These are phyloP conservation scores for Gossypium sturtianum DNA, from an alignment of 345 rosid species.

Conservation along the genomic window DNA sequence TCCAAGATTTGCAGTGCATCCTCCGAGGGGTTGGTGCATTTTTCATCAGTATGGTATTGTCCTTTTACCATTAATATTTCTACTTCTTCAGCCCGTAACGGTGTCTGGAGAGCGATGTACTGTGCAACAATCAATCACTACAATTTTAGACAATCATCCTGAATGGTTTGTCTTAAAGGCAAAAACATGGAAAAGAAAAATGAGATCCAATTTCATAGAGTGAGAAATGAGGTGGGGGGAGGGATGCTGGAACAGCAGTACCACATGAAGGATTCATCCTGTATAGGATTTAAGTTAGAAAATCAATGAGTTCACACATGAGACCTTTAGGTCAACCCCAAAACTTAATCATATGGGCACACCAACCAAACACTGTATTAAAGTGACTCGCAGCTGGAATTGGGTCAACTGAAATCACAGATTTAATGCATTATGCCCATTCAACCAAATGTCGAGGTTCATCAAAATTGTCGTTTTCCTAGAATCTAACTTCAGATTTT, in stretches of 20 bases:
- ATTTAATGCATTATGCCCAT: neutral
- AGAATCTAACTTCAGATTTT: neutral
- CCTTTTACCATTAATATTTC: slow-evolving; percentile 52
- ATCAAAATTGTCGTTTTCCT: neutral
- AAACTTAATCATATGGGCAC: neutral
- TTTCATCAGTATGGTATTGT: slow-evolving; percentile 21
- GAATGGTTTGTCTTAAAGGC: neutral
- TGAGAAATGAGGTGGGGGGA: neutral
- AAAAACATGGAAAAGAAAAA: neutral
- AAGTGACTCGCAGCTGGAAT: neutral
- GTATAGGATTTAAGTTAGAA: neutral
- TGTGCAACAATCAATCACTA: slow-evolving; percentile 18
- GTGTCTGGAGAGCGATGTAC: slow-evolving; percentile 67
- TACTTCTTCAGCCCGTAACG: slow-evolving; percentile 62
- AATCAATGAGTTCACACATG: neutral
- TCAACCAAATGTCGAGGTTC: neutral
- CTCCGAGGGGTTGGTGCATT: slow-evolving; percentile 18
- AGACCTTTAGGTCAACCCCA: neutral
- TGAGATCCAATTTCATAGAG: neutral
- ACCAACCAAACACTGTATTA: neutral
- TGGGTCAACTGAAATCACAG: neutral
- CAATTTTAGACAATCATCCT: slow-evolving; percentile 14
- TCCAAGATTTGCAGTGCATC: slow-evolving; percentile 48
- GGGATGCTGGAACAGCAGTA: neutral
- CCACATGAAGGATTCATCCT: neutral